These are phyloP conservation scores for Trichophyton simii DNA, from an alignment of 2,329 filamentous ascomycete species.

Conservation along the genomic window DNA sequence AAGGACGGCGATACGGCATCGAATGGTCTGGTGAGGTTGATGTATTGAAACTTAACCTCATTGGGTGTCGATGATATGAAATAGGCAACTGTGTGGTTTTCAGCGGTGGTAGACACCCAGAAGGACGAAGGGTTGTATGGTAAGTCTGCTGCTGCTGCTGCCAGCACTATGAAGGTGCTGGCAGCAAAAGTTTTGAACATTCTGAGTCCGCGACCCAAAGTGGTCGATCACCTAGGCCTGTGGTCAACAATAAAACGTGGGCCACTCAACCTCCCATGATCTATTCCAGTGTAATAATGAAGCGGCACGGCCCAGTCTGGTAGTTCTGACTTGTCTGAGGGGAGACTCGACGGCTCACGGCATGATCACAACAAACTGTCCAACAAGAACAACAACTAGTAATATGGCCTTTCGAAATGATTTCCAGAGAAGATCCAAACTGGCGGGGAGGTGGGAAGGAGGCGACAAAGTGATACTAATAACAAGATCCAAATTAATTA, in stretches of 20 bases:
- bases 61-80: constrained; percentile 9
- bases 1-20: constrained; percentile 29
- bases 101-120: constrained; percentile 6
- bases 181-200: constrained; percentile 9
- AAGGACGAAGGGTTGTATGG: constrained; percentile 15
- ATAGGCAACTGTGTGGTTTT: constrained; percentile 9
- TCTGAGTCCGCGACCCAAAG: neutral
- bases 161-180: constrained; percentile 5
- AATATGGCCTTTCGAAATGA: neutral
- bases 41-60: constrained; percentile 11
- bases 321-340: neutral
- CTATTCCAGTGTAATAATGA: neutral
- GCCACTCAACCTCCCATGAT: neutral
- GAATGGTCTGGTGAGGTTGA: constrained; percentile 10
- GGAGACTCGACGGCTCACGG: neutral
- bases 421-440: neutral
- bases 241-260: neutral
- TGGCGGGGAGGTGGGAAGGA: neutral
- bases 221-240: neutral
- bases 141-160: neutral
- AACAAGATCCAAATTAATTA: neutral
- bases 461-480: neutral
- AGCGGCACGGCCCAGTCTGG: neutral
- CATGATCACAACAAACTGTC: neutral
- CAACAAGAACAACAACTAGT: neutral